A percentile compares a stretch with the other conserved stretches of the same genome.
Evolutionary conservation across 2,329 filamentous ascomycete species (phyloP).

Genomic region (Mollisia scopiformis): DNA sequence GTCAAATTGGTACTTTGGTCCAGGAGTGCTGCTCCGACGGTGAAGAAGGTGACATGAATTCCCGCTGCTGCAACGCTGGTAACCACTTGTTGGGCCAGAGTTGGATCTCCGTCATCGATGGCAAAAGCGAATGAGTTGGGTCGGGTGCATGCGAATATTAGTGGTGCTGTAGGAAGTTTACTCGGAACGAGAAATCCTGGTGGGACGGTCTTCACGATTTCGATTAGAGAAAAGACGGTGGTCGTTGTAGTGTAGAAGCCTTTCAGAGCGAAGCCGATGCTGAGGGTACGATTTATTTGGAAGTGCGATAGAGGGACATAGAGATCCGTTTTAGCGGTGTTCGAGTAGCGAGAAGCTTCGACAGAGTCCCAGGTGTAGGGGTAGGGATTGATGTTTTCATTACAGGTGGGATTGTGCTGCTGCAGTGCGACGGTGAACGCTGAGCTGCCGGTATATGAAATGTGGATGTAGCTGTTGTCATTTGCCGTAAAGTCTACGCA

Average conservation of each 20-base stretch:
- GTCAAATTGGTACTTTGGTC: slow-evolving; percentile 63
- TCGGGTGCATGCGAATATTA: slow-evolving; percentile 66
- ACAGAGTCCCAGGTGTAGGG: slow-evolving; percentile 71
- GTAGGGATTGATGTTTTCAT: slow-evolving; percentile 57
- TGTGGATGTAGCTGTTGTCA: slow-evolving; percentile 63
- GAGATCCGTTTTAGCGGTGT: slow-evolving; percentile 51
- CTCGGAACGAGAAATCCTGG: slow-evolving; percentile 52
- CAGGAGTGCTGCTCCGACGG: slow-evolving; percentile 64
- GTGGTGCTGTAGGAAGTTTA: slow-evolving; percentile 62
- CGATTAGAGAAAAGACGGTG: slow-evolving; percentile 57
- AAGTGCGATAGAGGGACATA: slow-evolving; percentile 72
- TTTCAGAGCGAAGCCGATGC: slow-evolving; percentile 63
- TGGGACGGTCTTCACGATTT: slow-evolving; percentile 61
- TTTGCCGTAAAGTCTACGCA: slow-evolving; percentile 61
- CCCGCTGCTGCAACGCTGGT: slow-evolving; percentile 61
- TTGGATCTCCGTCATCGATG: slow-evolving; percentile 69
- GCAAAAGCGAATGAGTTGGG: slow-evolving; percentile 74
- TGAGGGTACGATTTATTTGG: slow-evolving; percentile 58
- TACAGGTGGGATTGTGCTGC: slow-evolving; percentile 66
- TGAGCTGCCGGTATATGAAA: slow-evolving; percentile 63
- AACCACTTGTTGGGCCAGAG: slow-evolving; percentile 62
- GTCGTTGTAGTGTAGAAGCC: slow-evolving; percentile 62
- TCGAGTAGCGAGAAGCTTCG: slow-evolving; percentile 63
- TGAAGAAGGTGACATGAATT: slow-evolving; percentile 73
- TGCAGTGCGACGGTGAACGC: slow-evolving; percentile 67